Evolutionary conservation across 1,284 basidiomycete species (phyloP), one percentile per base, ranked within the genome.

Genomic region (Rhodotorula sp.): DNA sequence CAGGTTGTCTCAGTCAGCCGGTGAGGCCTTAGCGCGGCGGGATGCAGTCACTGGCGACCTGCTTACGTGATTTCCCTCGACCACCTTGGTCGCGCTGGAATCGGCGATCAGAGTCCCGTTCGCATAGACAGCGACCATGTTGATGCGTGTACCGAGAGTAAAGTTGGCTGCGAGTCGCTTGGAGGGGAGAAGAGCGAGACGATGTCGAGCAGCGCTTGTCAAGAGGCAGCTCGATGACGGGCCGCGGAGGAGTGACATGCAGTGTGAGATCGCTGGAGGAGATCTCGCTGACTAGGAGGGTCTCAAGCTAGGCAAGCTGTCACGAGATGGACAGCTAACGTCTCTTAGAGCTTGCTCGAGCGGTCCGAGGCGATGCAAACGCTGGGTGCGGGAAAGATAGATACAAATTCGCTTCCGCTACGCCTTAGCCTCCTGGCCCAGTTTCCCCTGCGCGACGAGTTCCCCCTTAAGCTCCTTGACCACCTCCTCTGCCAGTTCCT

Each of bases 401-500:
- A 5, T 26, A 46, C 18, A 46, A 21, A 43, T 52, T 18, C 58
- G n/a, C 15, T 47, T 43, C 7, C 26, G 29, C 62, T 64, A 60
- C 46, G 48, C 62, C 39, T 52, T 48, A 21, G 29, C 48, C 61
- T 73, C 74, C 70, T 70, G 76, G 43, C 66, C 80, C 10, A 85
- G 72, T 76, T 82, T 81, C 16, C 83, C 84, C 51, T 81, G 79
- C 7, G 82, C 81, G 47, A 85, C 80, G 15, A 86, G 77, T 66
- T 83, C 82, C 8, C 85, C 85, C 29, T 86, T 77, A 8, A 86
- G 76, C 76, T 83, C 82, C 62, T 81, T 78, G 29, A 82, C 81
- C 7, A 85, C 84, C 92, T 91, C 73, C 39, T 86, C 82, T 0
- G 89, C 90, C 23, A 93, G 79, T 77, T 83, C 83, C 70, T 80